A percentile compares a stretch with the other conserved stretches of the same genome.
These are phyloP conservation scores for Guyanaporus albipodus DNA, from an alignment of 768 basidiomycete species.

Conservation along the genomic window DNA sequence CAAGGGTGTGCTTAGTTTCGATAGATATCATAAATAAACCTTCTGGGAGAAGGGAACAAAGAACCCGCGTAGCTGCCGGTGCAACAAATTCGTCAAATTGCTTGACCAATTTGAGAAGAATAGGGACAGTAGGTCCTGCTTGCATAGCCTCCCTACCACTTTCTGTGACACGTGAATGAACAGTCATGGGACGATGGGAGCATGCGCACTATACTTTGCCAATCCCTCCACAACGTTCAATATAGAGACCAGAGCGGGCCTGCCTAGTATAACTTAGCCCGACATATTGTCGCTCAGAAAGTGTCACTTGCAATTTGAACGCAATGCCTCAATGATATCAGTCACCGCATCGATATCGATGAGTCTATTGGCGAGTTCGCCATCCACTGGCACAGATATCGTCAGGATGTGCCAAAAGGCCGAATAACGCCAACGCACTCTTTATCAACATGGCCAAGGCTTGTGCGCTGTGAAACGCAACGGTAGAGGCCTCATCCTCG, in stretches of 20 bases:
- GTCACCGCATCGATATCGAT: slow-evolving; percentile 15
- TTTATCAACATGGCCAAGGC: slow-evolving; percentile 26
- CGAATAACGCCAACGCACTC: slow-evolving; percentile 4
- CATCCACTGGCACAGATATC: slow-evolving; percentile 10
- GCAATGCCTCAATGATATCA: slow-evolving; percentile 16
- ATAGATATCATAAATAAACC: slow-evolving; percentile 5
- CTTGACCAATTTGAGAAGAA: slow-evolving; percentile 19
- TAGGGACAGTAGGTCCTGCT: slow-evolving; percentile 1
- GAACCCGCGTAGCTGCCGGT: slow-evolving; percentile 23
- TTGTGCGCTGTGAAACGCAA: slow-evolving; percentile 24
- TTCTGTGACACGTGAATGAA: neutral
- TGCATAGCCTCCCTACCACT: slow-evolving; percentile 9
- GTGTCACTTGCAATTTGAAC: slow-evolving; percentile 14
- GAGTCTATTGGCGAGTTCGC: slow-evolving; percentile 7
- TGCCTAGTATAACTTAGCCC: slow-evolving; percentile 13
- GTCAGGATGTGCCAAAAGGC: neutral
- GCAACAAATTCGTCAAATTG: slow-evolving; percentile 29
- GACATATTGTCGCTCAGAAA: neutral
- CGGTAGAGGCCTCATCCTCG: slow-evolving; percentile 17
- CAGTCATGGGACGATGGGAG: neutral
- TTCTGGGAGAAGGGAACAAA: slow-evolving; percentile 24
- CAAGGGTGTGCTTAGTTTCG: neutral
- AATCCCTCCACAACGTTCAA: slow-evolving; percentile 19
- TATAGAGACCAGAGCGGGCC: slow-evolving; percentile 20
- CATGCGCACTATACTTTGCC: slow-evolving; percentile 10